A percentile compares a stretch with the other conserved stretches of the same genome.
These are phyloP conservation scores for Chytridium lagenaria DNA, from an alignment of 371 early-diverging fungal species.

Conservation along the genomic window DNA sequence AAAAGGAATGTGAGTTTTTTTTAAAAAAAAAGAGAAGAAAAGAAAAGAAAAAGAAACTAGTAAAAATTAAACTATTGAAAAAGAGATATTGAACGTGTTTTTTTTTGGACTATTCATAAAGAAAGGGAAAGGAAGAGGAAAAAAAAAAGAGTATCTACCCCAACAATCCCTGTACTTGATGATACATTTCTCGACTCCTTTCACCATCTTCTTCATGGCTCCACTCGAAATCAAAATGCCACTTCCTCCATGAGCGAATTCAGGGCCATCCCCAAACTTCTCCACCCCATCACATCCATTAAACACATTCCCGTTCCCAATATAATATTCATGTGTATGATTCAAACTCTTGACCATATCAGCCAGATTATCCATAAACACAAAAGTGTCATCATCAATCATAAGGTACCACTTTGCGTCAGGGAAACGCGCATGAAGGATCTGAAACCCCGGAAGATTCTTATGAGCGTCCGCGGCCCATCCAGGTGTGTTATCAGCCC, in stretches of 20 bases:
- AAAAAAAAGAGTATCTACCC: constrained; percentile 47
- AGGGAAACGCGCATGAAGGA: constrained; percentile 47
- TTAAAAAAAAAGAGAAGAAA: not conserved
- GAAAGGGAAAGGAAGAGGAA: not conserved
- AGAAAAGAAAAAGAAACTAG: no score
- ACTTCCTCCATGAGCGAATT: constrained; percentile 62
- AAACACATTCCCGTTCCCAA: constrained; percentile 46
- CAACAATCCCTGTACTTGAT: constrained; percentile 52
- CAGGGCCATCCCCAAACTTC: constrained; percentile 50
- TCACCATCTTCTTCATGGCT: constrained; percentile 35
- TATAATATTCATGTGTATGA: constrained; percentile 40
- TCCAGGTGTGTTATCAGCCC: constrained; percentile 44
- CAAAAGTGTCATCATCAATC: constrained; percentile 63
- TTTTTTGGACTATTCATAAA: no score
- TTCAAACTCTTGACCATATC: constrained; percentile 32
- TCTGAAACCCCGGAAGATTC: constrained; percentile 49
- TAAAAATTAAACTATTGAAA: no score
- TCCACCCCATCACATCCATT: constrained; percentile 56
- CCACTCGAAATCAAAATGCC: constrained; percentile 58
- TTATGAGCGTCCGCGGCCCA: constrained; percentile 60
- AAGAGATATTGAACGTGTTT: not conserved
- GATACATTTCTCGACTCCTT: constrained; percentile 45
- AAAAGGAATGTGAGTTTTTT: not conserved
- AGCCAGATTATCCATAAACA: constrained; percentile 48
- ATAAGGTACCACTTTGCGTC: constrained; percentile 62